Evolutionary conservation across 768 basidiomycete genomes (phyloP).

Genomic region (Serendipita sp.): DNA sequence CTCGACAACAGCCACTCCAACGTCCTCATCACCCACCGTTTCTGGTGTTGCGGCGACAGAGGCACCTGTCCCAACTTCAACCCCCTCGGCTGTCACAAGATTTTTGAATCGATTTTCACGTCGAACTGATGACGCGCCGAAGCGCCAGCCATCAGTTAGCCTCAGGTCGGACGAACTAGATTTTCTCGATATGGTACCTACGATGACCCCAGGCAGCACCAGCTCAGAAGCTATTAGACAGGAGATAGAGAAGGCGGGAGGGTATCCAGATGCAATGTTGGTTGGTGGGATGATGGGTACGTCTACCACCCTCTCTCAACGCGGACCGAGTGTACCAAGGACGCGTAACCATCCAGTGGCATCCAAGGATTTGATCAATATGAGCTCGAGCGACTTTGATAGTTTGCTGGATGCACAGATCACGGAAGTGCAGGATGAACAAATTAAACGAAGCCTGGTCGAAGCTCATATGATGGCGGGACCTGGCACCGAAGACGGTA

Average conservation of each 20-base stretch:
- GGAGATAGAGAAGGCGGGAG: neutral
- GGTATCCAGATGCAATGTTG: neutral
- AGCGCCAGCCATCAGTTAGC: neutral
- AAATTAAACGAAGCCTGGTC: neutral
- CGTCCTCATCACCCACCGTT: neutral
- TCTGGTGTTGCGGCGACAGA: neutral
- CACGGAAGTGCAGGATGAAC: neutral
- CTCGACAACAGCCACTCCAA: neutral
- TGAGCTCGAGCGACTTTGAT: neutral
- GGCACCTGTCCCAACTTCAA: neutral
- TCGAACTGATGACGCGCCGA: neutral
- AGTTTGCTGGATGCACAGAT: constrained; percentile 2
- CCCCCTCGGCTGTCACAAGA: neutral
- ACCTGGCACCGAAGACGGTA: neutral
- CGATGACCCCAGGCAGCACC: neutral
- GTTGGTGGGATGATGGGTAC: neutral
- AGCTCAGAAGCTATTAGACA: neutral
- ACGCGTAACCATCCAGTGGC: neutral
- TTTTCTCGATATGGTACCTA: neutral
- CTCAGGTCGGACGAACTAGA: neutral
- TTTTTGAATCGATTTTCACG: neutral
- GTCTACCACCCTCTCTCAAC: neutral
- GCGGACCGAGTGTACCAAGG: neutral
- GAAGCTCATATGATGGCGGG: neutral
- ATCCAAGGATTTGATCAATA: neutral